Conservation (phyloP, 192 early-diverging fungal species). For the Mortierella antarctica region DNA sequence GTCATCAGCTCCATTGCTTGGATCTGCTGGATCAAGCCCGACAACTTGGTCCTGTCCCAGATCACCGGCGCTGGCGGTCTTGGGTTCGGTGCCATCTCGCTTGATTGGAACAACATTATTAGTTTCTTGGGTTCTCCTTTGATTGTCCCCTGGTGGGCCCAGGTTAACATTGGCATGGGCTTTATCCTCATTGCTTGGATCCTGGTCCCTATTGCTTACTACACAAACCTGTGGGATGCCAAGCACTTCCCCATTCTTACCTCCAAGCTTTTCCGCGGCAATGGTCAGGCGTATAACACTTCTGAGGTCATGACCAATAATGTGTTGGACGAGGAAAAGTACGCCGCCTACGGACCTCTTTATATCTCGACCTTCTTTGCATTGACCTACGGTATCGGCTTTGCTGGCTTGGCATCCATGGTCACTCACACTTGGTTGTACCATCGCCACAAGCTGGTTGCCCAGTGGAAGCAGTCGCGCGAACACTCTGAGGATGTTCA, state of each 20-base stretch:
- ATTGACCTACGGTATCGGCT: slow-evolving; percentile 61
- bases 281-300: slow-evolving; percentile 40
- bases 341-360: slow-evolving; percentile 60
- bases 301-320: slow-evolving; percentile 32
- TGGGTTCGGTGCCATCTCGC: slow-evolving; percentile 73
- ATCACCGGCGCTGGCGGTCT: slow-evolving; percentile 69
- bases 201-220: slow-evolving; percentile 73
- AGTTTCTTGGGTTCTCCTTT: slow-evolving; percentile 52
- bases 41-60: slow-evolving; percentile 29
- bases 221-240: slow-evolving; percentile 67
- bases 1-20: slow-evolving; percentile 43
- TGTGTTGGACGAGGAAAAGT: slow-evolving; percentile 53
- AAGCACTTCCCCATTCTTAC: slow-evolving; percentile 54
- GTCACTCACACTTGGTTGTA: slow-evolving; percentile 70
- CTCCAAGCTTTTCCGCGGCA: slow-evolving; percentile 38
- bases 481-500: slow-evolving; percentile 62
- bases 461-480: slow-evolving; percentile 53
- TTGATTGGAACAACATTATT: slow-evolving; percentile 74
- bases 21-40: slow-evolving; percentile 46
- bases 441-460: slow-evolving; percentile 67
- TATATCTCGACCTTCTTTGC: slow-evolving; percentile 62
- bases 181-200: slow-evolving; percentile 75
- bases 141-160: slow-evolving; percentile 63
- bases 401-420: slow-evolving; percentile 64
- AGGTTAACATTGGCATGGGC: slow-evolving; percentile 71